Conservation (phyloP, 139 green algal genomes). For the Mesotaenium endlicherianum region DNA sequence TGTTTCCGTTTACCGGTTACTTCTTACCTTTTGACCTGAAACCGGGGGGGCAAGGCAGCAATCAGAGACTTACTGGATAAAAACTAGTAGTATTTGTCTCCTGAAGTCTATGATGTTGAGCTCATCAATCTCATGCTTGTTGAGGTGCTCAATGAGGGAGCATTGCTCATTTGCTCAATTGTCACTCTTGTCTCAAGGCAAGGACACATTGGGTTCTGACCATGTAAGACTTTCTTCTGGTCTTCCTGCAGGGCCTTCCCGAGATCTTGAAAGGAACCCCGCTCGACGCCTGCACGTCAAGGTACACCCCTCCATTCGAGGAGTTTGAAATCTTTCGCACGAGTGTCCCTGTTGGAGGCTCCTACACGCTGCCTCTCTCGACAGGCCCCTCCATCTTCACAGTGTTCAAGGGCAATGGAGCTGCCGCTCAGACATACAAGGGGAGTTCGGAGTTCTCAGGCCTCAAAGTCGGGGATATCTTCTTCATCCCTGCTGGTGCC, state of each 20-base stretch:
- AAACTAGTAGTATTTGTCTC: too few species aligned
- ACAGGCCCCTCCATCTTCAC: conserved; percentile 46
- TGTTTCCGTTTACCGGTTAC: too few species aligned
- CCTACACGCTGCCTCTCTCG: conserved; percentile 7
- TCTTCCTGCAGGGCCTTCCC: conserved; percentile 45
- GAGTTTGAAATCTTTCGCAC: conserved; percentile 79
- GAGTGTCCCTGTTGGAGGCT: conserved; percentile 5
- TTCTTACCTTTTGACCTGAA: too few species aligned
- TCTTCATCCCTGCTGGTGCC: conserved; percentile 35
- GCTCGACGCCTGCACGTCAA: conserved; percentile 45
- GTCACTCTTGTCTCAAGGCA: too few species aligned
- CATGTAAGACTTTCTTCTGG: too few species aligned
- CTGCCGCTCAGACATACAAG: neutral
- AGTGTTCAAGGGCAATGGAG: conserved; percentile 27
- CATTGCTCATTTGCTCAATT: too few species aligned
- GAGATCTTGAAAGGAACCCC: conserved; percentile 46
- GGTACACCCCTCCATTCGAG: conserved; percentile 84
- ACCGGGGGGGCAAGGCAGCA: too few species aligned
- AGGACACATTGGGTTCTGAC: too few species aligned
- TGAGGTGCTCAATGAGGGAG: too few species aligned
- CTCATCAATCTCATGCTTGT: too few species aligned
- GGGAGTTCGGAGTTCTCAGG: neutral
- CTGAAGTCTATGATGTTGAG: too few species aligned
- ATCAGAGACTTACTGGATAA: too few species aligned
- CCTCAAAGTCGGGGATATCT: conserved; percentile 24